Percentiles rank a stretch among this genome's conserved stretches.
phyloP scores from a whole-genome alignment of 2,329 filamentous ascomycete genomes.

The Lecanicillium sp. region DNA sequence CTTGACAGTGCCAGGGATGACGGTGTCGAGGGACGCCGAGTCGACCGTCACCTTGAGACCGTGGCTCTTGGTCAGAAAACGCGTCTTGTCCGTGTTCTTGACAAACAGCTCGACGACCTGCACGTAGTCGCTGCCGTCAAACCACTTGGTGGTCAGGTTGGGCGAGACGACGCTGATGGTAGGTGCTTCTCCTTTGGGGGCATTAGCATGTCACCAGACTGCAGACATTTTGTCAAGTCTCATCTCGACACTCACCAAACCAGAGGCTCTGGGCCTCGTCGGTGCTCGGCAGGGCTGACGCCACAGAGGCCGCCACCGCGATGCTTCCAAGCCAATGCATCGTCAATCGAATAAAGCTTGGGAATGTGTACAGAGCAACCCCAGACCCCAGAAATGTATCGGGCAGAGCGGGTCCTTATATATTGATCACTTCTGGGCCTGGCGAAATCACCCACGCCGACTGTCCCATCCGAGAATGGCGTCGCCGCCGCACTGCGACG shows the following conservation, averaged over 20 bases:
- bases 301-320: background rate
- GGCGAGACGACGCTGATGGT: slow-evolving; percentile 1
- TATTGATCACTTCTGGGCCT: too few relatives aligned
- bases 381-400: too few relatives aligned
- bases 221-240: background rate
- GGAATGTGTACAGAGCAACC: too few relatives aligned
- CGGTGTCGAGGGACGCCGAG: slow-evolving; percentile 10
- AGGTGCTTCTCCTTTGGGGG: background rate
- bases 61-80: slow-evolving; percentile 9
- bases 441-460: too few relatives aligned
- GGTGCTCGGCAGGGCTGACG: slow-evolving; percentile 3
- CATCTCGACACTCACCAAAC: background rate
- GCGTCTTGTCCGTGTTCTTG: slow-evolving; percentile 10
- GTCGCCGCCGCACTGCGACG: background rate
- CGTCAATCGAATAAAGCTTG: background rate
- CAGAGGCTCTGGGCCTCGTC: background rate
- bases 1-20: slow-evolving; percentile 11
- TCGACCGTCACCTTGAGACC: slow-evolving; percentile 3
- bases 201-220: background rate
- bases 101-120: slow-evolving; percentile 15
- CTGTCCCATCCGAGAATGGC: background rate
- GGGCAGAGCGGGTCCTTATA: background rate
- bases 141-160: slow-evolving; percentile 14
- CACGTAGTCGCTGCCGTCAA: slow-evolving; percentile 10
- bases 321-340: slow-evolving; percentile 6